Evolutionary conservation across 2,329 filamentous ascomycete genomes (phyloP), one percentile per base, ranked within the genome.

Genomic region (Pestalotiopsis fici): DNA sequence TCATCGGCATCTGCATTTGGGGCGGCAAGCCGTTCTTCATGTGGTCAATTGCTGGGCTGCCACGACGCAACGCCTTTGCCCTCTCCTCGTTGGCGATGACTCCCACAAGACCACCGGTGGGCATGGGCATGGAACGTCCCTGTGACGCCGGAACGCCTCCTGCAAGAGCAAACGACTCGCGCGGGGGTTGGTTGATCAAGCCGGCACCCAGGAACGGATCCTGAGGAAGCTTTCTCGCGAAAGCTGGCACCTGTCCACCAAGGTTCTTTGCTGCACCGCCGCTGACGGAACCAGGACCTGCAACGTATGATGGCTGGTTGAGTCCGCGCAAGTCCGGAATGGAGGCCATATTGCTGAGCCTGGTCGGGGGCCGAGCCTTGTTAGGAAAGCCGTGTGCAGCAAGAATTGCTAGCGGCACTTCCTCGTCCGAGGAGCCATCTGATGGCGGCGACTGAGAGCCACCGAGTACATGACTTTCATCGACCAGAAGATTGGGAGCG

Each of bases 61-160:
- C 93, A 74, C 94, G 86, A 72, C 94, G 86, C 84, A 93, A 85
- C 35, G 93, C 93, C 71, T 91, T 87, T 54, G 91, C 91, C 60
- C 93, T 87, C 78, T 97, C 94, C 79, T 97, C 94, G 64, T 84
- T 92, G 39, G 93, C 93, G 79, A 97, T 97, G 9, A 97, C 93
- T 11, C 94, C 94, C 23, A 97, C 91, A 12, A 97, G 85, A 12
- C 94, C 94, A 55, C 93, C 93, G 1, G 92, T 91, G 18, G 91
- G 91, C 5, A 85, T 75, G 28, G 79, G 71, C 54, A 11, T 35
- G 4, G n/a, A n/a, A n/a, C 79, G 76, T 76, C 81, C 75, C 55
- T 81, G 75, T 61, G 80, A 72, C 74, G 79, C 73, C 71, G 85
- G 70, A 23, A 82, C 76, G 27, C 89, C 89, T 55, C 88, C 90